phyloP scores from a whole-genome alignment of 345 rosid genomes.

The Linum trigynum region DNA sequence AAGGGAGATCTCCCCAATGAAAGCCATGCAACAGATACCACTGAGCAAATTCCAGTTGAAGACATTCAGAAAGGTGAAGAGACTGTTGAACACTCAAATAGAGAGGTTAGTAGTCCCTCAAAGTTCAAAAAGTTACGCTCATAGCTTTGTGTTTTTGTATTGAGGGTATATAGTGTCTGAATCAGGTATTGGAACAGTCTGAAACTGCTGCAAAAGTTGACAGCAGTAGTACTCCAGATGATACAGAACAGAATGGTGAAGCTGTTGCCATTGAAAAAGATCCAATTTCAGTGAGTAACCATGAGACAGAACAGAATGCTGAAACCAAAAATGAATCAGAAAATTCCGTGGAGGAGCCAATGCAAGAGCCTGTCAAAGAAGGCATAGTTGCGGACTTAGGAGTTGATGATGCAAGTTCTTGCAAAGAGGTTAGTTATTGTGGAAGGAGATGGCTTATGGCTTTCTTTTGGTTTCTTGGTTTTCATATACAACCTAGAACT shows the following conservation, averaged over 20 bases:
- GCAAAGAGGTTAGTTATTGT: too few relatives aligned
- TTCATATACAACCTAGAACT: too few relatives aligned
- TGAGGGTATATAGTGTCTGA: background rate
- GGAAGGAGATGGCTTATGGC: too few relatives aligned
- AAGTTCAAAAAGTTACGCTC: too few relatives aligned
- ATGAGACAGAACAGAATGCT: background rate
- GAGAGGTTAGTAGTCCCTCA: background rate
- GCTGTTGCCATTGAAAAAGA: background rate
- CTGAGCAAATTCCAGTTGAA: background rate
- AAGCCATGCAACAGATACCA: too few relatives aligned
- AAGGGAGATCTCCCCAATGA: background rate
- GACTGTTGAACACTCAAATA: background rate
- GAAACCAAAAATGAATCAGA: too few relatives aligned
- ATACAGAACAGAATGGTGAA: conserved; percentile 10
- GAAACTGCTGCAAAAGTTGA: conserved; percentile 2
- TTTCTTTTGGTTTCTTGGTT: too few relatives aligned
- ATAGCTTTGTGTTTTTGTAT: background rate
- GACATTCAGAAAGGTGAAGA: conserved; percentile 7
- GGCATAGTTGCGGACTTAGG: too few relatives aligned
- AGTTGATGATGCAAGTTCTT: too few relatives aligned
- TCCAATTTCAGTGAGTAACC: background rate
- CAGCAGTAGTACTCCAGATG: background rate
- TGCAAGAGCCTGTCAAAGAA: too few relatives aligned
- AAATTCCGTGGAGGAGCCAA: too few relatives aligned
- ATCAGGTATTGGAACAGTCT: background rate